Percentiles rank a stretch among this genome's conserved stretches.
phyloP scores from a whole-genome alignment of 2,329 filamentous ascomycete genomes.

The Apiospora kogelbergensis region DNA sequence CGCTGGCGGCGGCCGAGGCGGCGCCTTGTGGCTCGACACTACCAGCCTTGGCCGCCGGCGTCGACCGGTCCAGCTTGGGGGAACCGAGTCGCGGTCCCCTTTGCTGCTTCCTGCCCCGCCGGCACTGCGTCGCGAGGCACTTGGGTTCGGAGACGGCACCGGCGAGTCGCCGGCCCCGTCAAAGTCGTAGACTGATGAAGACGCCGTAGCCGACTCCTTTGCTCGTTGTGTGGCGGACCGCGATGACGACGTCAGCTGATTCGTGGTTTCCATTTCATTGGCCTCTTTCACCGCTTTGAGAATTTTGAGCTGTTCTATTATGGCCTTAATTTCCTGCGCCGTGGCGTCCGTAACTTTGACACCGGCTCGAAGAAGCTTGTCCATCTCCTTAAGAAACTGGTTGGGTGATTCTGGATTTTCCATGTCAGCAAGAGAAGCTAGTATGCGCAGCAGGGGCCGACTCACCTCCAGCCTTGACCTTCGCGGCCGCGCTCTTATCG shows the following conservation, averaged over 20 bases:
- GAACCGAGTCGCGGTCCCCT: constrained; percentile 52
- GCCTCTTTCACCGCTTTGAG: constrained; percentile 40
- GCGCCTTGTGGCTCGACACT: constrained; percentile 54
- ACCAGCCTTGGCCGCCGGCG: constrained; percentile 31
- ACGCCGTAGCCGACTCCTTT: constrained; percentile 26
- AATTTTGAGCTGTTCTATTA: constrained; percentile 39
- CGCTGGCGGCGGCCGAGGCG: constrained; percentile 25
- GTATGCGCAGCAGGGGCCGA: constrained; percentile 5
- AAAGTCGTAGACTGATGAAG: constrained; percentile 42
- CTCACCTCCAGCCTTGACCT: constrained; percentile 33
- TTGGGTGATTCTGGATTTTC: not conserved
- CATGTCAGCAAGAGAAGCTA: not conserved
- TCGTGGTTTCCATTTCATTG: constrained; percentile 37
- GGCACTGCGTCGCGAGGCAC: constrained; percentile 35
- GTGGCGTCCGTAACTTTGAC: constrained; percentile 33
- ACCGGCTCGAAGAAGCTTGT: constrained; percentile 31
- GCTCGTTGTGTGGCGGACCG: constrained; percentile 26
- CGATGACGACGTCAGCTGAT: constrained; percentile 24
- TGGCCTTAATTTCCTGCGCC: constrained; percentile 27
- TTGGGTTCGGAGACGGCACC: constrained; percentile 39
- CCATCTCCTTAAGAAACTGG: constrained; percentile 30
- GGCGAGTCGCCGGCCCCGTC: constrained; percentile 43
- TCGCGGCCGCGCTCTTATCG: constrained; percentile 39
- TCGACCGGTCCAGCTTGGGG: constrained; percentile 50
- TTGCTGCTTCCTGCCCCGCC: constrained; percentile 28